Percentiles rank a stretch among this genome's conserved stretches.
Conservation (phyloP, 2,329 filamentous ascomycete genomes). For the Alternaria infectoria region DNA sequence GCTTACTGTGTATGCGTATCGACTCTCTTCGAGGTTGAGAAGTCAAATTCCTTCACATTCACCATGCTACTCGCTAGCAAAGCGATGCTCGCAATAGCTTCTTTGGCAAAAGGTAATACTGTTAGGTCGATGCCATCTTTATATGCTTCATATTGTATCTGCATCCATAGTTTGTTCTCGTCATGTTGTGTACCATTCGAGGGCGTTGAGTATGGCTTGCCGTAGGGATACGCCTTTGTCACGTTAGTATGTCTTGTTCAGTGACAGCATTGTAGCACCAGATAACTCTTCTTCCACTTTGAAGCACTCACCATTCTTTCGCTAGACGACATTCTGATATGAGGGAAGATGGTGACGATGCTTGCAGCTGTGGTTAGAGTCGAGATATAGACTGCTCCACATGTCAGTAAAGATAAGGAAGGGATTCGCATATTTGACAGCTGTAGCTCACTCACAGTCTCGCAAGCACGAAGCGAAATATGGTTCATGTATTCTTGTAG, state of each 20-base stretch:
- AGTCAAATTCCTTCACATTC: constrained; percentile 8
- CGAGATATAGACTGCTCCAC: neutral
- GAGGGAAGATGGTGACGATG: neutral
- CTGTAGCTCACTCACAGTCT: neutral
- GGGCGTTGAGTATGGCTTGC: neutral
- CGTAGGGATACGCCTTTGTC: constrained; percentile 2
- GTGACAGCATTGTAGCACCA: neutral
- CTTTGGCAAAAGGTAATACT: constrained; percentile 36
- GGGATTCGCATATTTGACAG: neutral
- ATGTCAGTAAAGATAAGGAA: neutral
- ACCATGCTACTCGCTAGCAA: constrained; percentile 18
- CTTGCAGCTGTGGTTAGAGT: neutral
- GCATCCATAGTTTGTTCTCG: constrained; percentile 2
- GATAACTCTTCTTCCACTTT: neutral
- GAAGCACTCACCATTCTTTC: neutral
- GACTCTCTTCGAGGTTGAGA: constrained; percentile 31
- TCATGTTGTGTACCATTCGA: neutral
- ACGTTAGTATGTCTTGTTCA: neutral
- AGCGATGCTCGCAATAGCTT: constrained; percentile 39
- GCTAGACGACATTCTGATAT: neutral
- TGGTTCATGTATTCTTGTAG: neutral
- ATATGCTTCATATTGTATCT: constrained; percentile 22
- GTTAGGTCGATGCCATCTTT: constrained; percentile 35
- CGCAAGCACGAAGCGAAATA: neutral
- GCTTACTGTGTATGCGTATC: constrained; percentile 45